phyloP scores from a whole-genome alignment of 805 yeast genomes.

The Yarrowia divulgata region DNA sequence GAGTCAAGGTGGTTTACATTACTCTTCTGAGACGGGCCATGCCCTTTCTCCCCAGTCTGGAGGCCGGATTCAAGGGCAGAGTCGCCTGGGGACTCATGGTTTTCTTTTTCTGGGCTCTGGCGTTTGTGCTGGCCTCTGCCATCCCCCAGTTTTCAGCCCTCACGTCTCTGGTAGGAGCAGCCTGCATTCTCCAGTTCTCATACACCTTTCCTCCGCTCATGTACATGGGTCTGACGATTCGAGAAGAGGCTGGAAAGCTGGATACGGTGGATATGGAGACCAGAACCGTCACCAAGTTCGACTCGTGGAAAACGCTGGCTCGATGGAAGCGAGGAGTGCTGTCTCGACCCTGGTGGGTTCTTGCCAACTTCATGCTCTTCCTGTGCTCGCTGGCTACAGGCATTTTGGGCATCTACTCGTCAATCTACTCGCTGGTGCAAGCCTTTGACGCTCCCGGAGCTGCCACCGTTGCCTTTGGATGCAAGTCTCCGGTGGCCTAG shows the following conservation, averaged over 20 bases:
- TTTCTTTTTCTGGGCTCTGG: constrained; percentile 1
- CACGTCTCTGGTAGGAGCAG: constrained; percentile 5
- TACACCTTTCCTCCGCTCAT: constrained; percentile 12
- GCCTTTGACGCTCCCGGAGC: constrained; percentile 10
- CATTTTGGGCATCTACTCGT: background rate
- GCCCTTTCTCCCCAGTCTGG: background rate
- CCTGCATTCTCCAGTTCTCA: constrained; percentile 12
- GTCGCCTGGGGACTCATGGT: constrained; percentile 7
- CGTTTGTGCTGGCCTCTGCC: background rate
- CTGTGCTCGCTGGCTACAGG: background rate
- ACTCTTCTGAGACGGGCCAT: constrained; percentile 1
- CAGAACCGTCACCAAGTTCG: constrained; percentile 1
- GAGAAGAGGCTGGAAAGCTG: constrained; percentile 1
- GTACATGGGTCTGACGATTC: constrained; percentile 11
- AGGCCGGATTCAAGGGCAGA: constrained; percentile 1
- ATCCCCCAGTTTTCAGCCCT: constrained; percentile 2
- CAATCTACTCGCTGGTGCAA: constrained; percentile 5
- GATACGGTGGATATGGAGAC: background rate
- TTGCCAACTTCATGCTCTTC: background rate
- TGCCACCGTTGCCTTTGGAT: constrained; percentile 5
- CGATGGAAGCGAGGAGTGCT: constrained; percentile 5
- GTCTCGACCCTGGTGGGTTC: constrained; percentile 1
- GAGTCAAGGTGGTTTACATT: constrained; percentile 7
- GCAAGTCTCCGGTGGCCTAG: background rate
- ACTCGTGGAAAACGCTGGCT: constrained; percentile 1